These are phyloP conservation scores for Leccinum obscurum DNA, from an alignment of 768 basidiomycete genomes.

Conservation along the genomic window DNA sequence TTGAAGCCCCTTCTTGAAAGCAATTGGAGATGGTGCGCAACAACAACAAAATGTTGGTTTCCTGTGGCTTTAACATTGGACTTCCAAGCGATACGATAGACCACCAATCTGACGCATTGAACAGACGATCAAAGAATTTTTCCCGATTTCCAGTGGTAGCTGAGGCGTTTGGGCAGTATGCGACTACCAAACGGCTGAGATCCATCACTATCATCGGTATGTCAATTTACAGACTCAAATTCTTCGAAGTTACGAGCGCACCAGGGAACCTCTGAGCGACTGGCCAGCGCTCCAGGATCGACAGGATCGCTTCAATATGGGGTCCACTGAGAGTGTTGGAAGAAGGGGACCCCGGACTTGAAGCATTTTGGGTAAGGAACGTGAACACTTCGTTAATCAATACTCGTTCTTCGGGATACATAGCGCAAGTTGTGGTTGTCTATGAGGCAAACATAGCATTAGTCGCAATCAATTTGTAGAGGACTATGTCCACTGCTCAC, in stretches of 20 bases:
- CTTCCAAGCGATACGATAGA: conserved; percentile 45
- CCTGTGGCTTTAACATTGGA: conserved; percentile 67
- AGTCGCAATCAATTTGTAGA: background rate
- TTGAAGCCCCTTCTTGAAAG: conserved; percentile 58
- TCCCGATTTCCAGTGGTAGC: conserved; percentile 44
- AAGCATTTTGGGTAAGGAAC: conserved; percentile 53
- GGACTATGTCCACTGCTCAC: conserved; percentile 41
- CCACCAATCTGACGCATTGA: conserved; percentile 68
- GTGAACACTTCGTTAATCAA: conserved; percentile 63
- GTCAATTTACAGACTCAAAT: conserved; percentile 2
- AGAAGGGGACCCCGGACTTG: conserved; percentile 31
- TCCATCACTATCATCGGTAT: conserved; percentile 66
- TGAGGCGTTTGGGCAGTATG: conserved; percentile 57
- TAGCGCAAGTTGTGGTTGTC: conserved; percentile 71
- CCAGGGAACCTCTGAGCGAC: conserved; percentile 70
- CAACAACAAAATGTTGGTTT: conserved; percentile 82
- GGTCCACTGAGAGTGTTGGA: conserved; percentile 38
- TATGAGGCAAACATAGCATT: conserved; percentile 26
- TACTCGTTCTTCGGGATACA: conserved; percentile 62
- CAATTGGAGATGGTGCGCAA: conserved; percentile 80
- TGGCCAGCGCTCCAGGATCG: conserved; percentile 76
- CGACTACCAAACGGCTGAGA: conserved; percentile 73
- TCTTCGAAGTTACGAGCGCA: conserved; percentile 28
- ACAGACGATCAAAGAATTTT: conserved; percentile 59
- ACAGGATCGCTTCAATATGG: conserved; percentile 63